A percentile compares a stretch with the other conserved stretches of the same genome.
Conservation (phyloP, 768 basidiomycete genomes). For the Lactarius hengduanensis region DNA sequence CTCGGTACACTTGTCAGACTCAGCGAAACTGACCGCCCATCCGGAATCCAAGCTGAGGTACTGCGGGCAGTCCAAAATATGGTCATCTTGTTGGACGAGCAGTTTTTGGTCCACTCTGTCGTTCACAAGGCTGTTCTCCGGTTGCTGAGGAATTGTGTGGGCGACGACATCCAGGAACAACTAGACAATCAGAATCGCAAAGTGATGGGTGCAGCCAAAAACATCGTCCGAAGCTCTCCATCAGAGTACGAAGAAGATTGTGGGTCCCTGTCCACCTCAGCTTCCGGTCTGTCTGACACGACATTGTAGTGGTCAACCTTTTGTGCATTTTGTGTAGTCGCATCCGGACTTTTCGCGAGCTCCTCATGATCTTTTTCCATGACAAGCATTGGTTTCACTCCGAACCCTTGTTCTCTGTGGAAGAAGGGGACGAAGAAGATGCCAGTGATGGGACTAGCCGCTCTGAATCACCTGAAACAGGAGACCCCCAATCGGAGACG, state of each 20-base stretch:
- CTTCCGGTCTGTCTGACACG: conserved; percentile 18
- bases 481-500: conserved; percentile 1
- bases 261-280: conserved; percentile 42
- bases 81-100: conserved; percentile 88
- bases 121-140: conserved; percentile 87
- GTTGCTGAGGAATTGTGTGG: conserved; percentile 81
- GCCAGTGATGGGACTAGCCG: conserved; percentile 37
- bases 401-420: conserved; percentile 70
- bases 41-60: conserved; percentile 90
- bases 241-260: conserved; percentile 88
- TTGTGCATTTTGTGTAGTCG: conserved; percentile 91
- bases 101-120: conserved; percentile 88
- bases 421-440: conserved; percentile 56
- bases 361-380: conserved; percentile 97
- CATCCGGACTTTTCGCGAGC: conserved; percentile 82
- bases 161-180: conserved; percentile 89
- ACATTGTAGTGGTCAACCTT: conserved; percentile 73
- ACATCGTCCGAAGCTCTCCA: conserved; percentile 62
- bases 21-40: conserved; percentile 80
- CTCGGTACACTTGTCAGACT: conserved; percentile 81
- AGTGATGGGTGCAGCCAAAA: conserved; percentile 83
- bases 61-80: conserved; percentile 85
- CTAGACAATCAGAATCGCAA: conserved; percentile 66
- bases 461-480: conserved; percentile 27
- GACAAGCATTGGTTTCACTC: conserved; percentile 87